phyloP scores from a whole-genome alignment of 495 filamentous ascomycete genomes.

The Alectoria sarmentosa region DNA sequence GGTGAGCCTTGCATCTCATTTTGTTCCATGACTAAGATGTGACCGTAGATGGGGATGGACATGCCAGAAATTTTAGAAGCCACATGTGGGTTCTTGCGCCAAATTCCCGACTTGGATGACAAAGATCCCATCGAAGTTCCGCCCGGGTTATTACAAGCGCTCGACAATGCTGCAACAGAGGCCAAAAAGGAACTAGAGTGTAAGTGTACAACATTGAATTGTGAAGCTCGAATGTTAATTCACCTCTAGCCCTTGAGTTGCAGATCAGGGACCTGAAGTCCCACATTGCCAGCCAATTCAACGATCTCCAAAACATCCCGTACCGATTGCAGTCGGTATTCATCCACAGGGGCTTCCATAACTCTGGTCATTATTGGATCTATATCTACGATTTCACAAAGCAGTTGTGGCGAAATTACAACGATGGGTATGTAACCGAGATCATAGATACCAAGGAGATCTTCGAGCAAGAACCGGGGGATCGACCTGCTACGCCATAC shows the following conservation, averaged over 20 bases:
- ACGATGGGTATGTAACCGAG: slow-evolving; percentile 74
- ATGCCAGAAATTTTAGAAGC: slow-evolving; percentile 26
- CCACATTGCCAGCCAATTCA: slow-evolving; percentile 57
- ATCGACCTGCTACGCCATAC: slow-evolving; percentile 65
- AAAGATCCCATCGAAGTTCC: slow-evolving; percentile 32
- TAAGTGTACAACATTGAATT: slow-evolving; percentile 25
- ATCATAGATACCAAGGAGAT: slow-evolving; percentile 56
- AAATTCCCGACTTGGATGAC: slow-evolving; percentile 27
- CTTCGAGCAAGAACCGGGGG: slow-evolving; percentile 53
- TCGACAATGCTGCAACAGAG: slow-evolving; percentile 33
- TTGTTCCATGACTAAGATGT: slow-evolving; percentile 23
- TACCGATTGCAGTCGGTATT: slow-evolving; percentile 92
- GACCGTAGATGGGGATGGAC: slow-evolving; percentile 26
- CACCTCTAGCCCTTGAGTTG: slow-evolving; percentile 35
- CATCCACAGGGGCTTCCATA: slow-evolving; percentile 68
- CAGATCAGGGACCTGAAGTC: slow-evolving; percentile 43
- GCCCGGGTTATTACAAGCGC: slow-evolving; percentile 27
- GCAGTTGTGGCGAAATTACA: slow-evolving; percentile 86
- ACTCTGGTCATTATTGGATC: slow-evolving; percentile 91
- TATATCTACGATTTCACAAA: slow-evolving; percentile 86
- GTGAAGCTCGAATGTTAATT: background rate
- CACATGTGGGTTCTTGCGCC: slow-evolving; percentile 26
- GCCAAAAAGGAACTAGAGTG: slow-evolving; percentile 35
- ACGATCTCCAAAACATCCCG: slow-evolving; percentile 47
- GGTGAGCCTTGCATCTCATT: slow-evolving; percentile 8